Evolutionary conservation across 768 basidiomycete species (phyloP).

Genomic region (Mrakia frigida): DNA sequence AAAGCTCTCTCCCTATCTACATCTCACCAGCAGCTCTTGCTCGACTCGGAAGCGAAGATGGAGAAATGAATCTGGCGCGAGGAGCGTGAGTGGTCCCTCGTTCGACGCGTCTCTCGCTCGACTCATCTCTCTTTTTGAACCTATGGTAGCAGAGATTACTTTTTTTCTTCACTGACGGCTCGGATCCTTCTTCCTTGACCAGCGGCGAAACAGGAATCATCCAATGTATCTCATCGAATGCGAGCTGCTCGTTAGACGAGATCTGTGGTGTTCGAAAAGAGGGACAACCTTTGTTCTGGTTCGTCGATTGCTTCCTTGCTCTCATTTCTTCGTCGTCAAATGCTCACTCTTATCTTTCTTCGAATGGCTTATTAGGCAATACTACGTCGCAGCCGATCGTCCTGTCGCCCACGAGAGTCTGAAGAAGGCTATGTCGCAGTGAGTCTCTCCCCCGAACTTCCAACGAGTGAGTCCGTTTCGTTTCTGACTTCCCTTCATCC

Average conservation of each 20-base stretch:
- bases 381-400: constrained; percentile 10
- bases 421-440: constrained; percentile 4
- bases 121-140: no score
- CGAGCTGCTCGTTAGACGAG: constrained; percentile 39
- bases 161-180: neutral
- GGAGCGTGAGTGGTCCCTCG: constrained; percentile 26
- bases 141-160: no score
- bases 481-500: neutral
- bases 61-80: constrained; percentile 27
- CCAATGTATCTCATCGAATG: constrained; percentile 39
- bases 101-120: neutral
- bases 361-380: no score
- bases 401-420: neutral
- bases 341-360: neutral
- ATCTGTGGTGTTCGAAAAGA: constrained; percentile 34
- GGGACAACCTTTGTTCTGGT: constrained; percentile 38
- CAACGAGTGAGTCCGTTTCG: no score
- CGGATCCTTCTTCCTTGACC: neutral
- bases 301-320: neutral
- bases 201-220: constrained; percentile 35
- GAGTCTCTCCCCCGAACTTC: neutral
- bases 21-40: constrained; percentile 29
- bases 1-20: constrained; percentile 24
- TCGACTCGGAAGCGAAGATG: constrained; percentile 29
- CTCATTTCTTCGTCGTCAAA: neutral